phyloP scores from a whole-genome alignment of 306 rosid genomes.

The Rosa persica region DNA sequence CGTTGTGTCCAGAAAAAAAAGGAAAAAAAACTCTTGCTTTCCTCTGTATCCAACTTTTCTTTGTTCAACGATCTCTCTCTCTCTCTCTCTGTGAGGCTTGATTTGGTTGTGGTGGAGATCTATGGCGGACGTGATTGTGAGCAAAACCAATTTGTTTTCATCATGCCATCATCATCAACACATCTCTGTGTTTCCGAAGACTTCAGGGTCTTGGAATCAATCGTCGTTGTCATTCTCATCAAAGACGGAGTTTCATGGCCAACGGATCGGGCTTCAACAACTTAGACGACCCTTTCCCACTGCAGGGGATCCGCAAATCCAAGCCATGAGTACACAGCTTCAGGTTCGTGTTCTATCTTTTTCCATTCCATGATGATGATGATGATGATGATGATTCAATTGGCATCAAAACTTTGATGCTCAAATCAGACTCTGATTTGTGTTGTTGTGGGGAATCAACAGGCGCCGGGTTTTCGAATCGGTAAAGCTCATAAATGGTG shows the following conservation, averaged over 20 bases:
- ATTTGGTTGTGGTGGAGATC: too few species aligned
- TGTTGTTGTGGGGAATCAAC: conserved; percentile 7
- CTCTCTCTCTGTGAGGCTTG: too few species aligned
- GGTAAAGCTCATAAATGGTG: conserved; percentile 86
- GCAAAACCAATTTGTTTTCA: conserved; percentile 48
- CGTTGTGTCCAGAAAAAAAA: too few species aligned
- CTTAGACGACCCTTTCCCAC: conserved; percentile 26
- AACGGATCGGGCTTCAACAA: conserved; percentile 30
- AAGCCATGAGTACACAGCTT: conserved; percentile 52
- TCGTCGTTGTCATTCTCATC: conserved; percentile 24
- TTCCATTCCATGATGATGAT: too few species aligned
- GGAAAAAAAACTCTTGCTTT: background rate
- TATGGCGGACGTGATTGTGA: conserved; percentile 53
- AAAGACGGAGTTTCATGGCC: conserved; percentile 42
- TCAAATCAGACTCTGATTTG: too few species aligned
- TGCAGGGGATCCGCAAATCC: conserved; percentile 18
- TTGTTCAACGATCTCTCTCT: background rate
- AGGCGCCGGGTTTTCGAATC: conserved; percentile 30
- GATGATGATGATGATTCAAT: too few species aligned
- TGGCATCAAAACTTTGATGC: background rate
- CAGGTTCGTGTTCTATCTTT: conserved; percentile 41
- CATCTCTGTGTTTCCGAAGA: conserved; percentile 35
- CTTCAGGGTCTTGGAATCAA: too few species aligned
- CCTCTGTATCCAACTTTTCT: background rate
- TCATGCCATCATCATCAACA: conserved; percentile 29